phyloP scores from a whole-genome alignment of 2,329 filamentous ascomycete genomes.

The Colletotrichum neosansevieriae region DNA sequence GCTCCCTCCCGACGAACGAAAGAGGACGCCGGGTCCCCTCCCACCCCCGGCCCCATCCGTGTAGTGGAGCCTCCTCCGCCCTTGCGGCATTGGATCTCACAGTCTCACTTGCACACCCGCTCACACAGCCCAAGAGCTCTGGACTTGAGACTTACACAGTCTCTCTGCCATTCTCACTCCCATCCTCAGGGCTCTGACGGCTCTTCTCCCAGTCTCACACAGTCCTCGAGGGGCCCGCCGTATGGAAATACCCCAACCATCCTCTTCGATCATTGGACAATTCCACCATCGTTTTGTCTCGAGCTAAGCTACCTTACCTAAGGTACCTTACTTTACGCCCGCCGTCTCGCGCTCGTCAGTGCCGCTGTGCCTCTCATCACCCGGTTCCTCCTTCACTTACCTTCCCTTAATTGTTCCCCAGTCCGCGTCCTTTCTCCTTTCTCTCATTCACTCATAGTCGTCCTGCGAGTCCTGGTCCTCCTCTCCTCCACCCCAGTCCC shows the following conservation, averaged over 20 bases:
- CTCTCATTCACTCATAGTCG: slow-evolving; percentile 4
- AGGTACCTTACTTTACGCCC: slow-evolving; percentile 3
- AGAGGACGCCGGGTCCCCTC: slow-evolving; percentile 26
- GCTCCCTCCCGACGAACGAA: slow-evolving; percentile 30
- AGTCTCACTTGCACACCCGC: too few species aligned
- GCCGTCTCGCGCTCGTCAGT: slow-evolving; percentile 17
- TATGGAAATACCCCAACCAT: slow-evolving; percentile 13
- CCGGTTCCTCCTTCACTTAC: slow-evolving; percentile 16
- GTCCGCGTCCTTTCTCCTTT: neutral
- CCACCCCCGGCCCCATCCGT: slow-evolving; percentile 37
- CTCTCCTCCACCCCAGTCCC: slow-evolving; percentile 4
- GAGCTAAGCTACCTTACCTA: neutral
- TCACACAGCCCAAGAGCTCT: too few species aligned
- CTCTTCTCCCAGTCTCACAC: neutral
- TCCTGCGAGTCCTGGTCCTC: slow-evolving; percentile 8
- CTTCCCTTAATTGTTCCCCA: neutral
- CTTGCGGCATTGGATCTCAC: slow-evolving; percentile 15
- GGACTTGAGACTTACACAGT: slow-evolving; percentile 15
- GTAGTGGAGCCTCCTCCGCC: slow-evolving; percentile 34
- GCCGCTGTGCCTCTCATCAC: neutral
- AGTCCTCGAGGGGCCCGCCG: neutral
- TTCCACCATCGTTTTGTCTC: slow-evolving; percentile 1
- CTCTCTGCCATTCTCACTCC: too few species aligned
- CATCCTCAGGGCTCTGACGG: neutral
- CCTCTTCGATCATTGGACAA: slow-evolving; percentile 23